Percentiles rank a stretch among this genome's conserved stretches.
phyloP scores from a whole-genome alignment of 352 stramenopile genomes.

The Globisporangium sylvaticum region DNA sequence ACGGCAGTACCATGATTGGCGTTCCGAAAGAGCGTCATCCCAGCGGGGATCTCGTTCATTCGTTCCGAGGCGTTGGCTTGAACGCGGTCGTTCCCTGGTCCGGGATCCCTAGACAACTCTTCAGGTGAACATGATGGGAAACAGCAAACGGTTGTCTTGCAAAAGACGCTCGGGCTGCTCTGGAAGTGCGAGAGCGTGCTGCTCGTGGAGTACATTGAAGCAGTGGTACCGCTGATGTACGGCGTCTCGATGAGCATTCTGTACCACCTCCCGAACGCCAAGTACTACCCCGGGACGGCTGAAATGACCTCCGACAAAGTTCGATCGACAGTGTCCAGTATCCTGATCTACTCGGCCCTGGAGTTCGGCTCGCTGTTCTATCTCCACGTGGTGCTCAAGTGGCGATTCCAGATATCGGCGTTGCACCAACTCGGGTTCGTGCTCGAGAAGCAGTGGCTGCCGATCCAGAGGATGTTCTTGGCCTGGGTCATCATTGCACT shows the following conservation, averaged over 20 bases:
- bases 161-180: slow-evolving; percentile 16
- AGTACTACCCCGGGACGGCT: not conserved
- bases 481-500: not conserved
- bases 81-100: not conserved
- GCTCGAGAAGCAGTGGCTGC: not conserved
- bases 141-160: not conserved
- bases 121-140: no score
- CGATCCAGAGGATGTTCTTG: not conserved
- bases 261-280: not conserved
- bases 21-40: no score
- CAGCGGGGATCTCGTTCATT: no score
- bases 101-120: not conserved
- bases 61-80: no score
- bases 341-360: not conserved
- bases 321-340: not conserved
- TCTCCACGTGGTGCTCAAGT: not conserved
- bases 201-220: not conserved
- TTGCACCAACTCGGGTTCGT: not conserved
- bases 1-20: no score
- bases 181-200: not conserved
- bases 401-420: not conserved
- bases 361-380: not conserved
- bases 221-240: not conserved
- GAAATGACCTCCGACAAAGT: not conserved
- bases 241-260: not conserved